These are phyloP conservation scores for Silene conica DNA, from an alignment of 148 eudicot genomes.

Conservation along the genomic window DNA sequence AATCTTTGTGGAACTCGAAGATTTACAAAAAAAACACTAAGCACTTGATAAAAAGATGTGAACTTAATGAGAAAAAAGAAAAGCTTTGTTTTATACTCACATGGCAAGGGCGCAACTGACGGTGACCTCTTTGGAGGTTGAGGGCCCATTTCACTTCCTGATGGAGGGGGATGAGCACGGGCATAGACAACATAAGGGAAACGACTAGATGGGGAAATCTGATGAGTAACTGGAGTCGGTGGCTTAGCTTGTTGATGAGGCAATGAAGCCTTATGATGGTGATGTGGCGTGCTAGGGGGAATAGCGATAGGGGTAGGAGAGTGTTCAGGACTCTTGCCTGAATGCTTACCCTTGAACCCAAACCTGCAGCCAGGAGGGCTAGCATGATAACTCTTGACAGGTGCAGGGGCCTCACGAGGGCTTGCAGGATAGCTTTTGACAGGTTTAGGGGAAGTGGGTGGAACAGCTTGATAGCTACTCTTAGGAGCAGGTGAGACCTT, in stretches of 20 bases:
- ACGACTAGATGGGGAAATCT: constrained; percentile 51
- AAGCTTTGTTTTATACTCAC: constrained; percentile 46
- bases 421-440: constrained; percentile 32
- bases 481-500: constrained; percentile 32
- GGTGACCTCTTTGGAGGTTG: constrained; percentile 51
- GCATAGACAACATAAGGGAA: constrained; percentile 55
- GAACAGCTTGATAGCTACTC: constrained; percentile 30
- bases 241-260: constrained; percentile 40
- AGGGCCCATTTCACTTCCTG: constrained; percentile 38
- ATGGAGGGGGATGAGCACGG: constrained; percentile 57
- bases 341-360: constrained; percentile 37
- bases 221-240: constrained; percentile 37
- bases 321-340: constrained; percentile 36
- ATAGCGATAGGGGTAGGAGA: constrained; percentile 37
- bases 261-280: constrained; percentile 28
- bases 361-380: constrained; percentile 63
- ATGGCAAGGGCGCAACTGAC: constrained; percentile 52
- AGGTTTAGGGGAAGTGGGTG: constrained; percentile 47
- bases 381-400: constrained; percentile 37
- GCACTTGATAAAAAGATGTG: neutral
- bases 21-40: no score
- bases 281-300: constrained; percentile 42
- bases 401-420: constrained; percentile 35
- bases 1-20: no score
- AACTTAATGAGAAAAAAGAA: no score